Conservation (phyloP, 2,329 filamentous ascomycete species). For the Scedosporium dehoogii region DNA sequence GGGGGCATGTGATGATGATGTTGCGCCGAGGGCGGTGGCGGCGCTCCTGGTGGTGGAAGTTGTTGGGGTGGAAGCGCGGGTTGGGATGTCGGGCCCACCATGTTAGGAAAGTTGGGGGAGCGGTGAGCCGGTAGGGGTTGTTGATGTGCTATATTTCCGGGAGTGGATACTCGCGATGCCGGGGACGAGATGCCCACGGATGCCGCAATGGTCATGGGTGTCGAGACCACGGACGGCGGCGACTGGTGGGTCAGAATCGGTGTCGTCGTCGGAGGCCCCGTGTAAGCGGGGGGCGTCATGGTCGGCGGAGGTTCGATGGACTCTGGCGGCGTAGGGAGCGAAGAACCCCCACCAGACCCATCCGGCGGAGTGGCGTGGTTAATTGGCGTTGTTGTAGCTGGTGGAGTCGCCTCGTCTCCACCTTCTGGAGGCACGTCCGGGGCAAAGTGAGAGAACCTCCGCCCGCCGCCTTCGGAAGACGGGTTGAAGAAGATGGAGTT, state of each 20-base stretch:
- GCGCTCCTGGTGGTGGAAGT: not conserved
- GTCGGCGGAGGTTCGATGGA: slow-evolving; percentile 24
- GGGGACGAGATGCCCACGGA: slow-evolving; percentile 21
- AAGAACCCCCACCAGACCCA: slow-evolving; percentile 7
- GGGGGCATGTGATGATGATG: slow-evolving; percentile 34
- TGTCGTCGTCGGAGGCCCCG: slow-evolving; percentile 22
- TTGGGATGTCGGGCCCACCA: not conserved
- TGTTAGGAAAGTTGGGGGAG: not conserved
- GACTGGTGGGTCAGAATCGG: slow-evolving; percentile 20
- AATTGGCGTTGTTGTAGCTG: slow-evolving; percentile 3
- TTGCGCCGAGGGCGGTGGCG: slow-evolving; percentile 19
- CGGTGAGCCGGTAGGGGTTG: not conserved
- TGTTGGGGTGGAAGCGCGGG: not conserved
- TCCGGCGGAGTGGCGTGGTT: slow-evolving; percentile 6
- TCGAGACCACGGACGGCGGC: slow-evolving; percentile 11
- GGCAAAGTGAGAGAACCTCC: slow-evolving; percentile 55
- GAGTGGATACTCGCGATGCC: not conserved
- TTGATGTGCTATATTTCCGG: not conserved
- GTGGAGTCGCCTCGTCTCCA: slow-evolving; percentile 1
- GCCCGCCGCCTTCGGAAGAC: slow-evolving; percentile 41
- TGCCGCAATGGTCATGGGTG: slow-evolving; percentile 8
- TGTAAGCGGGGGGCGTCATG: slow-evolving; percentile 24
- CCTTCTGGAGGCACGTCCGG: slow-evolving; percentile 33
- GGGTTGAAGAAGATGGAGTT: slow-evolving; percentile 58
- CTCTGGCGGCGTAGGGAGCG: slow-evolving; percentile 34